Evolutionary conservation across 2,329 filamentous ascomycete species (phyloP), one percentile per base, ranked within the genome.

Genomic region (Fusarium sacchari): DNA sequence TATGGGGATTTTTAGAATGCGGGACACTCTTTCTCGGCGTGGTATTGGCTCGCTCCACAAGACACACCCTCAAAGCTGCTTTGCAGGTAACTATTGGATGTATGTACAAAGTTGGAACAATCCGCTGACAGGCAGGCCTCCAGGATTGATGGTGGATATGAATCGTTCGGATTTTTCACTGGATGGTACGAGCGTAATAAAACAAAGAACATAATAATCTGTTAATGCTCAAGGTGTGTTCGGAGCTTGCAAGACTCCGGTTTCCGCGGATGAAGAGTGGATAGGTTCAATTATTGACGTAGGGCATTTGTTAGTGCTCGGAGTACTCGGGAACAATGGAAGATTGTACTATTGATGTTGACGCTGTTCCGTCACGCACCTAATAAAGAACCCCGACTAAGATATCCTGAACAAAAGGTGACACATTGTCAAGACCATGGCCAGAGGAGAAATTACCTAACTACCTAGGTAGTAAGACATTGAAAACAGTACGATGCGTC

Each of bases 1-100:
- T 73, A 61, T 62, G 60, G 65, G 36, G 61, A 60, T 66, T 77
- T 77, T 70, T 55, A 65, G 60, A 50, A 67, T 72, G 76, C 75
- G 73, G 73, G 65, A 70, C 68, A 66, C 44, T 67, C 59, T 65
- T 72, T 72, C 62, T 71, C 72, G 49, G 62, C 67, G 71, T 69
- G 26, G 55, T 65, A 66, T 67, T 61, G 60, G 64, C 72, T 74
- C 72, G n/a, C n/a, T n/a, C n/a, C n/a, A n/a, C n/a, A n/a, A n/a
- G 72, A 74, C 72, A 46, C 46, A 69, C 60, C 49, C 58, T 66
- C 53, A 34, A 58, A 42, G 40, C 37, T 58, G 46, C 44, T 60
- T 71, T 49, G 43, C 37, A 61, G 57, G 42, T 37, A n/a, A n/a
- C n/a, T n/a, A n/a, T n/a, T n/a, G n/a, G n/a, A n/a, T n/a, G n/a